Evolutionary conservation across 2,329 filamentous ascomycete genomes (phyloP).

Genomic region (Cryoendolithus antarcticus): DNA sequence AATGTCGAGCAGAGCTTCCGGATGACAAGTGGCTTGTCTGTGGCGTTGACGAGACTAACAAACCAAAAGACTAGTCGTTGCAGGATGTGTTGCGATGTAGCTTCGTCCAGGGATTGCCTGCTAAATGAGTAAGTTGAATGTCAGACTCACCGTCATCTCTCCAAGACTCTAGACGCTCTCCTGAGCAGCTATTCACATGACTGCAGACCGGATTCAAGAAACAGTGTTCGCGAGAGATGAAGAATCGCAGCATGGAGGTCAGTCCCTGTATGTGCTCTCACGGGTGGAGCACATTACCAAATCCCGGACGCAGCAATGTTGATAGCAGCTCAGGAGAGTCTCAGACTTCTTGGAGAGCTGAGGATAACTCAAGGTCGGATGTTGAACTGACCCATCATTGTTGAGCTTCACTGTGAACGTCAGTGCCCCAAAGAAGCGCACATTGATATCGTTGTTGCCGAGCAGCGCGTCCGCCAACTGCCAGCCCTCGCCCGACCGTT

Average conservation of each 20-base stretch:
- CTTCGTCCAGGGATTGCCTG: conserved; percentile 37
- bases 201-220: too few relatives aligned
- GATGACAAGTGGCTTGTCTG: conserved; percentile 48
- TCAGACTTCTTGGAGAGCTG: neutral
- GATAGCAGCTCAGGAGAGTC: neutral
- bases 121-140: neutral
- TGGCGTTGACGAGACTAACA: conserved; percentile 38
- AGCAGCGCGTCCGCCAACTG: conserved; percentile 68
- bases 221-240: too few relatives aligned
- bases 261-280: too few relatives aligned
- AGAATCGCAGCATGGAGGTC: too few relatives aligned
- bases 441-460: conserved; percentile 54
- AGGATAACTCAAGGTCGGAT: conserved; percentile 13
- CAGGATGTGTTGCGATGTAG: conserved; percentile 48
- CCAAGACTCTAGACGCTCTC: too few relatives aligned
- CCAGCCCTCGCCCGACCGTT: conserved; percentile 75
- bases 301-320: neutral
- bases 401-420: conserved; percentile 94
- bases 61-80: conserved; percentile 52
- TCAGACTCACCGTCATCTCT: too few relatives aligned
- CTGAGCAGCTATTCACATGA: too few relatives aligned
- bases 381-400: conserved; percentile 24
- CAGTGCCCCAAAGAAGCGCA: conserved; percentile 84
- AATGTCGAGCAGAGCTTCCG: conserved; percentile 68
- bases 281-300: too few relatives aligned